These are phyloP conservation scores for Phyllosticta ampelicida DNA, from an alignment of 2,329 filamentous ascomycete species.

Conservation along the genomic window DNA sequence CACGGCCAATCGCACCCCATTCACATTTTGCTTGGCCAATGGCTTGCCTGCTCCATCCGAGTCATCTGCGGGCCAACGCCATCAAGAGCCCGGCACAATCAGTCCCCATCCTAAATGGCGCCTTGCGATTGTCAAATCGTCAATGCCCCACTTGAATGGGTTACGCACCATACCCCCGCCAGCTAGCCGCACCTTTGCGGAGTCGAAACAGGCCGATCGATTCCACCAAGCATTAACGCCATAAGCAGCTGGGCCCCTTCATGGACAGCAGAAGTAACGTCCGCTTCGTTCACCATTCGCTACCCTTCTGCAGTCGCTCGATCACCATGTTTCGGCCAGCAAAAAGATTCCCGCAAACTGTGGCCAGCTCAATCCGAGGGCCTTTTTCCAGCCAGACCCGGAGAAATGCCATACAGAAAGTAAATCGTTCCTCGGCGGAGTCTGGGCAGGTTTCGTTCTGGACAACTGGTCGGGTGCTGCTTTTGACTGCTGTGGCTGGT, in stretches of 20 bases:
- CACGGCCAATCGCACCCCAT: neutral
- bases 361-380: neutral
- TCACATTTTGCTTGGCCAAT: neutral
- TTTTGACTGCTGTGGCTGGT: slow-evolving; percentile 40
- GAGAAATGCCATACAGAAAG: slow-evolving; percentile 18
- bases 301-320: neutral
- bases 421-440: slow-evolving; percentile 13
- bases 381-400: slow-evolving; percentile 15
- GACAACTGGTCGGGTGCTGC: slow-evolving; percentile 38
- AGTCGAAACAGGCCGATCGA: neutral
- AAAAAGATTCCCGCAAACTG: neutral
- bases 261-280: neutral
- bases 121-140: neutral
- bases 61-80: neutral
- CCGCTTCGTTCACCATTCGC: neutral
- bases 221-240: neutral
- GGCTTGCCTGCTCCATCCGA: neutral
- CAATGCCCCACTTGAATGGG: neutral
- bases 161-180: neutral
- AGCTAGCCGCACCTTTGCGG: neutral
- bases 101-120: neutral
- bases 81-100: neutral
- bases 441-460: slow-evolving; percentile 29
- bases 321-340: neutral
- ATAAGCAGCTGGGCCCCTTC: neutral